Conservation (phyloP, 202 grass and related monocot genomes). For the Eragrostis tef region DNA sequence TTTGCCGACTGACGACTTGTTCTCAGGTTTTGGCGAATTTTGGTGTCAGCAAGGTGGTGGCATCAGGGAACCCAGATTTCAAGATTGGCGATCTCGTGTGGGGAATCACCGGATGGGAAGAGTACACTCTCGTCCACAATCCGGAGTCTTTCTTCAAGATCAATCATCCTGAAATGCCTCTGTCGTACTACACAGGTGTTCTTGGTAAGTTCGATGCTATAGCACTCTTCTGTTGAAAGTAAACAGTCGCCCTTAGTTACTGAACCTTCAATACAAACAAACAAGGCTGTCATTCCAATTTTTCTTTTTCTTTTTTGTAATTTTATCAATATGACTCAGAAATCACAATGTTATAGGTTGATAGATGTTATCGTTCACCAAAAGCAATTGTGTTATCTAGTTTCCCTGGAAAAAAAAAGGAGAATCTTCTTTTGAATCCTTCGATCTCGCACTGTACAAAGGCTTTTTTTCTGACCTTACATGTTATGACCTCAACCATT, state of each 20-base stretch:
- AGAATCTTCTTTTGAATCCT: not conserved
- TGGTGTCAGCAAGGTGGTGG: constrained; percentile 62
- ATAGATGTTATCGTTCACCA: too few relatives aligned
- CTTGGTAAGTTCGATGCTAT: constrained; percentile 48
- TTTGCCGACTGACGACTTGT: not conserved
- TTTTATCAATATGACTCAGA: too few relatives aligned
- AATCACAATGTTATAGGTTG: too few relatives aligned
- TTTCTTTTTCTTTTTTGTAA: too few relatives aligned
- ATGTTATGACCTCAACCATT: not conserved
- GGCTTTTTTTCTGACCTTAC: too few relatives aligned
- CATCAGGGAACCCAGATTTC: constrained; percentile 57
- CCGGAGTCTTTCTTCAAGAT: constrained; percentile 36
- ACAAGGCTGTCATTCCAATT: too few relatives aligned
- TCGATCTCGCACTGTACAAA: not conserved
- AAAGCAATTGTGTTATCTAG: too few relatives aligned
- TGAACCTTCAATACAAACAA: too few relatives aligned
- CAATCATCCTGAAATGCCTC: constrained; percentile 55
- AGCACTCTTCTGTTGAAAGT: not conserved
- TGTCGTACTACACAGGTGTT: constrained; percentile 67
- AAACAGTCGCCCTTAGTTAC: too few relatives aligned
- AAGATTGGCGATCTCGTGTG: constrained; percentile 54
- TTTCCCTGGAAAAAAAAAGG: too few relatives aligned
- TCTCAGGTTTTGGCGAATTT: not conserved
- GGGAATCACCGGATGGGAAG: constrained; percentile 64
- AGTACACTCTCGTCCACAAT: constrained; percentile 53